Base-by-base conservation (phyloP, 306 rosid genomes). In the Astragalus membranaceus region DNA sequence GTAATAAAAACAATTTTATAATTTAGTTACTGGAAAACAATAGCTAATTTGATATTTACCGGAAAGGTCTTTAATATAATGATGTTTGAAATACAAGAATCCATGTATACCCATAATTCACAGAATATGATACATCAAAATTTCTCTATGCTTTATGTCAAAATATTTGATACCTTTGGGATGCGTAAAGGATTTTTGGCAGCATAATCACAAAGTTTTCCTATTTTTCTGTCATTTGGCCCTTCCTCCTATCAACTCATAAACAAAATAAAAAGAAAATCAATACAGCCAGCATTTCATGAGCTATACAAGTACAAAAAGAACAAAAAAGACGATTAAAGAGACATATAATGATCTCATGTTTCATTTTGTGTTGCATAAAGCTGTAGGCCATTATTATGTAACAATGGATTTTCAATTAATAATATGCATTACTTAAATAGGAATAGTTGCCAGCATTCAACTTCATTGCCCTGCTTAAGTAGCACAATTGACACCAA, bases 121-220 rank as follows among this genome's bases (percentile, higher is more conserved):
- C 3, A 16, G 6, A 5, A 69, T 9, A 75, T 29, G 55, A 64
- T 54, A 47, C 20, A 63, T 23, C 13, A 20, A 43, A 47, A 50
- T 14, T 54, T 15, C 32, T 56, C 11, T 30, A 46, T 16, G 70
- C 62, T 44, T 55, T 58, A 42, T 33, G 51, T 73, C 68, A 17
- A 76, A 53, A 78, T 64, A 61, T 14, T 32, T 17, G 73, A 69
- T 80, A 95, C 99, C 96, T 76, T 95, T 10, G 99, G 99, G 14
- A 95, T 89, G 69, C 99, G 97, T 79, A 91, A 75, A 48, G 99
- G 97, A 79, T 95, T 95, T 89, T 75, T 95, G 41, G 89, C 79
- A 9, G 92, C 96, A 71, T 95, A 95, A 73, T 95, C 97, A 53
- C 99, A 91, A 46, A 95, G 80, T 50, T 91, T 95, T 64, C 95